Conservation (phyloP, 2,329 filamentous ascomycete genomes). For the Ceratocystis alfenasii region DNA sequence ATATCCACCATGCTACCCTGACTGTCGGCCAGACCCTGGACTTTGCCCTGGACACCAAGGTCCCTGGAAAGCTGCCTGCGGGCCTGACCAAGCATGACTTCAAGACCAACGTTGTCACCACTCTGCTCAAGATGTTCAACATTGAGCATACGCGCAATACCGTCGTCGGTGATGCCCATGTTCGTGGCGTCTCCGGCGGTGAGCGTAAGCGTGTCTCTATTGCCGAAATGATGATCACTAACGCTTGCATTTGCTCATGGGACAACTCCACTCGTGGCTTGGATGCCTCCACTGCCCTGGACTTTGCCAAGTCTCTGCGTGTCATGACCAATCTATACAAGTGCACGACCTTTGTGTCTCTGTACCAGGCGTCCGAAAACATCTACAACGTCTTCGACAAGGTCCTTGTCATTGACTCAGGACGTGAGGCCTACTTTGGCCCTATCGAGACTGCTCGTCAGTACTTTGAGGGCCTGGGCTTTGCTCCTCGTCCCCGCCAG, state of each 20-base stretch:
- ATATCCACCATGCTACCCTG: slow-evolving; percentile 72
- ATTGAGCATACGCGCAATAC: slow-evolving; percentile 81
- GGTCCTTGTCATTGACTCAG: slow-evolving; percentile 67
- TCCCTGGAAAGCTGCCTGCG: slow-evolving; percentile 64
- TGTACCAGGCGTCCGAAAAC: slow-evolving; percentile 76
- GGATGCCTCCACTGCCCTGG: slow-evolving; percentile 55
- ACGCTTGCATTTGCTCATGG: slow-evolving; percentile 61
- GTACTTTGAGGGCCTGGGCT: slow-evolving; percentile 70
- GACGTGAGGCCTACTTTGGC: slow-evolving; percentile 65
- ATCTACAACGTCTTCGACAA: slow-evolving; percentile 75
- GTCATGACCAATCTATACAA: slow-evolving; percentile 75
- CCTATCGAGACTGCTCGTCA: slow-evolving; percentile 51
- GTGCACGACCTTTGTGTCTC: slow-evolving; percentile 70
- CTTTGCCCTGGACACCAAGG: slow-evolving; percentile 76
- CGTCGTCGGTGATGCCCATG: slow-evolving; percentile 69
- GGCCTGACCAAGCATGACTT: slow-evolving; percentile 63
- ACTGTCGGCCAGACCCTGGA: slow-evolving; percentile 78
- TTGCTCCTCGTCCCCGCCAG: slow-evolving; percentile 60
- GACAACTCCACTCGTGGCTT: slow-evolving; percentile 62
- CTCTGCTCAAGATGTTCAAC: slow-evolving; percentile 82
- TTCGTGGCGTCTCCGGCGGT: slow-evolving; percentile 68
- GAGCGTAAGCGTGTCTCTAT: slow-evolving; percentile 74
- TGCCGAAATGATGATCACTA: slow-evolving; percentile 69
- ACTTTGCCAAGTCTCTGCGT: slow-evolving; percentile 57
- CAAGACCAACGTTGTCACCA: slow-evolving; percentile 61